Evolutionary conservation across 2,329 filamentous ascomycete genomes (phyloP).

Genomic region (Ilyonectria sp.): DNA sequence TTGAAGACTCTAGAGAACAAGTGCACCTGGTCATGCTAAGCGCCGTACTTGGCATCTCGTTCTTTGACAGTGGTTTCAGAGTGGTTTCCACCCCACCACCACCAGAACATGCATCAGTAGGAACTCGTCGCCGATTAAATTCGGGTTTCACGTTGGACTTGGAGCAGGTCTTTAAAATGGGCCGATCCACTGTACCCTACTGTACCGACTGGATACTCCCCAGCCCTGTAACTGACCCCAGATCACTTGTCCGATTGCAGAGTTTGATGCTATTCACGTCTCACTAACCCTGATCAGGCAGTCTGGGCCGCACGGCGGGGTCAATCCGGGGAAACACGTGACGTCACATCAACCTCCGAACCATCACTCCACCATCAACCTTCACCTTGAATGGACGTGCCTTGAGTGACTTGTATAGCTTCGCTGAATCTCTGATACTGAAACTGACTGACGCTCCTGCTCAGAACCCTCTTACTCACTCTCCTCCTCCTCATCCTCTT

Average conservation of each 20-base stretch:
- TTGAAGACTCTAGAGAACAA: background rate
- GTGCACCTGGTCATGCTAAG: background rate
- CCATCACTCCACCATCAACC: slow-evolving; percentile 3
- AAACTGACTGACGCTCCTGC: slow-evolving; percentile 1
- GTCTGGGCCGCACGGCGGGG: slow-evolving; percentile 18
- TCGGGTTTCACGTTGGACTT: background rate
- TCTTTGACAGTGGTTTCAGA: background rate
- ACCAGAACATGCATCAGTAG: background rate
- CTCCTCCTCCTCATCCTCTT: background rate
- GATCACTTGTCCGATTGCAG: background rate
- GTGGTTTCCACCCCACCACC: background rate
- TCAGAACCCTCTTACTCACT: background rate
- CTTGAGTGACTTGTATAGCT: background rate
- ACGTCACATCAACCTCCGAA: slow-evolving; percentile 19
- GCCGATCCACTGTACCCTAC: background rate
- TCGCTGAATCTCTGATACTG: background rate
- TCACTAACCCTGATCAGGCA: slow-evolving; percentile 28
- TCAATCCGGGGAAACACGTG: slow-evolving; percentile 33
- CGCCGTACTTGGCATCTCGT: background rate
- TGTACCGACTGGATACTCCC: background rate
- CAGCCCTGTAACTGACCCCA: background rate
- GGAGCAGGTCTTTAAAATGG: background rate
- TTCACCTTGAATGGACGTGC: background rate
- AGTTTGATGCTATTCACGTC: slow-evolving; percentile 25
- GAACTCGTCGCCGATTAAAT: background rate